Conservation (phyloP, 2,329 filamentous ascomycete species). For the Metarhizium anisopliae region DNA sequence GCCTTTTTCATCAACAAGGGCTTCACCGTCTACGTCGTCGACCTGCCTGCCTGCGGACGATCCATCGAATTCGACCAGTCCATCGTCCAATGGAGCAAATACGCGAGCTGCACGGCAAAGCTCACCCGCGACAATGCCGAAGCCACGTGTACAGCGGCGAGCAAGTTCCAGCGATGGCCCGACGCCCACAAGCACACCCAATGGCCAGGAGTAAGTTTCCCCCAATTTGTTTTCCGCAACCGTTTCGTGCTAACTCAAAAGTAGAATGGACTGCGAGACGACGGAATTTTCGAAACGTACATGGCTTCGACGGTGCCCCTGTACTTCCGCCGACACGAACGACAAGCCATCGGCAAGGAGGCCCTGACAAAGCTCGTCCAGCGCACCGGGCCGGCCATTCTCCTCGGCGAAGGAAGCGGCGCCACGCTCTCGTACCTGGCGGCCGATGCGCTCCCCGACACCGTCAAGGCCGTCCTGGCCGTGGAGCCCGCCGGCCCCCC, state of each 20-base stretch:
- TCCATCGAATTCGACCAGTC: conserved; percentile 12
- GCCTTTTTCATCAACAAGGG: conserved; percentile 32
- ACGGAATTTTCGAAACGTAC: conserved; percentile 39
- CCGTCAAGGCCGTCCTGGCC: conserved; percentile 38
- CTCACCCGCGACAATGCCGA: too few relatives aligned
- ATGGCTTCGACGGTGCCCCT: conserved; percentile 28
- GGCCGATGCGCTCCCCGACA: conserved; percentile 36
- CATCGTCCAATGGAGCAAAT: conserved; percentile 7
- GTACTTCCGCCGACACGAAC: conserved; percentile 22
- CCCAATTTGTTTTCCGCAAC: too few relatives aligned
- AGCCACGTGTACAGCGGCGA: too few relatives aligned
- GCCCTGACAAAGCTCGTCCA: conserved; percentile 34
- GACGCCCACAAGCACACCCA: conserved; percentile 22
- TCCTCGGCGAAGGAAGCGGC: conserved; percentile 43
- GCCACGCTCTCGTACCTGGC: conserved; percentile 36
- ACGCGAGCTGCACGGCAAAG: too few relatives aligned
- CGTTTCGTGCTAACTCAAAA: too few relatives aligned
- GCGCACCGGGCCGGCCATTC: conserved; percentile 26
- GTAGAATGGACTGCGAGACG: conserved; percentile 18
- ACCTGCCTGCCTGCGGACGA: conserved; percentile 28
- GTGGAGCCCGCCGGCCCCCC: conserved; percentile 47
- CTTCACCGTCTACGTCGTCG: conserved; percentile 33
- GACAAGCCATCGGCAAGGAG: conserved; percentile 21
- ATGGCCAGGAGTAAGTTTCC: conserved; percentile 27
- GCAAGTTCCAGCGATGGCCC: conserved; percentile 14